Base-by-base conservation (phyloP, 2,329 filamentous ascomycete species). In the Cordyceps javanica region DNA sequence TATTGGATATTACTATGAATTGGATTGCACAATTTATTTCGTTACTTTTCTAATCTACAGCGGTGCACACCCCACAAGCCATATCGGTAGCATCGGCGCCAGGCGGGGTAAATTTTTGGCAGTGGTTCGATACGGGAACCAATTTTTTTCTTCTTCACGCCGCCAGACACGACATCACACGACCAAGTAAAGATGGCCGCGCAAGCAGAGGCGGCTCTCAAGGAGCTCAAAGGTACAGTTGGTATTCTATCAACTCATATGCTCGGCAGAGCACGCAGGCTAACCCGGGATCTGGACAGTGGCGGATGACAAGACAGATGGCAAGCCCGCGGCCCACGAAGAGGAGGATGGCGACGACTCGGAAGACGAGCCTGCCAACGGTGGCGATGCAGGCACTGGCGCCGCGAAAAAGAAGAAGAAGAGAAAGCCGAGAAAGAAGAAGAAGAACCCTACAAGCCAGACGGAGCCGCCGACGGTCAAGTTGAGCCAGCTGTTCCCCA, bases 381-480 rank as follows among this genome's bases (percentile, higher is more conserved):
- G 62, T 19, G 73, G 72, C 32, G 72, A 70, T n/a, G 72, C 66
- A 13, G 71, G 71, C 6, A 73, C 73, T 62, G 70, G 65, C 21
- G 67, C 62, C 11, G 66, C 68, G 57, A 73, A 73, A 61, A 75
- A 75, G 65, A 72, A 80, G 67, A 87, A 85, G 71, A 89, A 90
- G 74, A 91, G 90, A 78, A 91, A 91, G 78, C 91, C 90, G 77
- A 90, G 88, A 79, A 89, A 86, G 79, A 88, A 86, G 80, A 89
- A 89, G 82, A 88, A 86, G 82, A 87, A 81, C 62, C 80, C 86
- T 49, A 90, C 88, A 62, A 80, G 80, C 57, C 90, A 94, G 74
- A 87, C 86, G 32, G 79, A 83, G 53, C 90, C 90, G 32, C 90
- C 90, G 1, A 82, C 87, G 58, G 85, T 93, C 28, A 77, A 82